These are phyloP conservation scores for Phytophthora tubulina DNA, from an alignment of 352 stramenopile genomes.

Conservation along the genomic window DNA sequence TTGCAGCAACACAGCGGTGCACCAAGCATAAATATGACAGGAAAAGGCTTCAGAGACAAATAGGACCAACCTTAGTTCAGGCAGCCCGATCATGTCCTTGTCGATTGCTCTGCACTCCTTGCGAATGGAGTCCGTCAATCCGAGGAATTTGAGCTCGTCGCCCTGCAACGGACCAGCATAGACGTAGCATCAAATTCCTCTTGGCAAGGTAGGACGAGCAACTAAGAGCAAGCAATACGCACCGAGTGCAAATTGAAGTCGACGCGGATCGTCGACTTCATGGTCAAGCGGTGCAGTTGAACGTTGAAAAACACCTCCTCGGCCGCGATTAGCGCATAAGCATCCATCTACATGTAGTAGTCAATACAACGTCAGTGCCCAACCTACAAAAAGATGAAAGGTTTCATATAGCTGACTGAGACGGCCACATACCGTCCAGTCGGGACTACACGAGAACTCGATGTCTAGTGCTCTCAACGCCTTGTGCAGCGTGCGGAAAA, in stretches of 20 bases:
- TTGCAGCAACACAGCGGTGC: slow-evolving; percentile 24
- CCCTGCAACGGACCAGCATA: slow-evolving; percentile 46
- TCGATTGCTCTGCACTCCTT: slow-evolving; percentile 71
- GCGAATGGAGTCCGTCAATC: slow-evolving; percentile 70
- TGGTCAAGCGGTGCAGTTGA: slow-evolving; percentile 61
- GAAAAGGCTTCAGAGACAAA: slow-evolving; percentile 17
- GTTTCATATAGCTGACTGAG: background rate
- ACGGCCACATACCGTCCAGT: slow-evolving; percentile 68
- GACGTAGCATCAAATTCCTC: slow-evolving; percentile 33
- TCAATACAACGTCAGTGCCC: slow-evolving; percentile 13
- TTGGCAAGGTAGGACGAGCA: slow-evolving; percentile 2
- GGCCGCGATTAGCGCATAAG: slow-evolving; percentile 66
- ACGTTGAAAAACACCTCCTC: slow-evolving; percentile 78
- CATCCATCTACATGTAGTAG: slow-evolving; percentile 57
- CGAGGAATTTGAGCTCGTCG: slow-evolving; percentile 73
- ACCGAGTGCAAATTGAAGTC: slow-evolving; percentile 80
- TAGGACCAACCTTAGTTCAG: slow-evolving; percentile 66
- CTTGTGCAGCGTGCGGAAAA: slow-evolving; percentile 63
- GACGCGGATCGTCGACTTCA: slow-evolving; percentile 63
- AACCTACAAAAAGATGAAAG: slow-evolving; percentile 8
- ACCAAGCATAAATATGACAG: slow-evolving; percentile 30
- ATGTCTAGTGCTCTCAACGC: slow-evolving; percentile 58
- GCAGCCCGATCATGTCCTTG: slow-evolving; percentile 64
- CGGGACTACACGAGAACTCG: slow-evolving; percentile 54
- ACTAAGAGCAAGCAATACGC: slow-evolving; percentile 23